Conservation (phyloP, 2,329 filamentous ascomycete species). For the Aspergillus hortae region DNA sequence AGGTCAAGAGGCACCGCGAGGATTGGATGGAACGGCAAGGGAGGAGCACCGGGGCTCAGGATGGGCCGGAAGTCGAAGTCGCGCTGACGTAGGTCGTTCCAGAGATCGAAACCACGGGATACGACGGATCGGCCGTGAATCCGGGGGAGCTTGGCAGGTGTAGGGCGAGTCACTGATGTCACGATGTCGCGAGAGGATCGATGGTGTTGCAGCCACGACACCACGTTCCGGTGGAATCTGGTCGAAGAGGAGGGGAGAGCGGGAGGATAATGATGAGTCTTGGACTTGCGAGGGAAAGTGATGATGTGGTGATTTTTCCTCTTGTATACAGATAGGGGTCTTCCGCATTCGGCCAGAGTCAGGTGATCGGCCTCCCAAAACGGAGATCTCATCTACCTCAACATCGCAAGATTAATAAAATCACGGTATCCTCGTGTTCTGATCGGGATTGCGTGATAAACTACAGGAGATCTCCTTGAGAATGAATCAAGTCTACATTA, state of each 20-base stretch:
- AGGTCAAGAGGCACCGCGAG: conserved; percentile 6
- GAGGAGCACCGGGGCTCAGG: conserved; percentile 11
- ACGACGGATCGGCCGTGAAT: conserved; percentile 5
- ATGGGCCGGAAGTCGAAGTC: conserved; percentile 22
- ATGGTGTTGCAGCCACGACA: background rate
- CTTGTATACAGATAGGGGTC: background rate
- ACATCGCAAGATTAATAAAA: too few relatives aligned
- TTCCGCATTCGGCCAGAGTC: conserved; percentile 8
- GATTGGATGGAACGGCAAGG: conserved; percentile 3
- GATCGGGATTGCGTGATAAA: too few relatives aligned
- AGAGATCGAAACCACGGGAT: conserved; percentile 20
- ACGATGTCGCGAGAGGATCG: conserved; percentile 9
- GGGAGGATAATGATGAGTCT: background rate
- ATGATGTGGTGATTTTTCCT: conserved; percentile 6
- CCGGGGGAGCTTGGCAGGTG: conserved; percentile 3
- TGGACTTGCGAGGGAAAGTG: background rate
- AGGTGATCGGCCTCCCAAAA: background rate
- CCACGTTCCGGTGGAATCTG: too few relatives aligned
- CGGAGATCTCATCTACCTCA: background rate
- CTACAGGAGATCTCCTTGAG: background rate
- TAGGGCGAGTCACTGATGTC: conserved; percentile 15
- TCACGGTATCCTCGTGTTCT: too few relatives aligned
- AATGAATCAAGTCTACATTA: background rate
- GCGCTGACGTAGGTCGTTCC: conserved; percentile 31
- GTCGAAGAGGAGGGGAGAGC: background rate